A percentile compares a stretch with the other conserved stretches of the same genome.
Evolutionary conservation across 768 basidiomycete genomes (phyloP).

Genomic region (Suillus hirtellus): DNA sequence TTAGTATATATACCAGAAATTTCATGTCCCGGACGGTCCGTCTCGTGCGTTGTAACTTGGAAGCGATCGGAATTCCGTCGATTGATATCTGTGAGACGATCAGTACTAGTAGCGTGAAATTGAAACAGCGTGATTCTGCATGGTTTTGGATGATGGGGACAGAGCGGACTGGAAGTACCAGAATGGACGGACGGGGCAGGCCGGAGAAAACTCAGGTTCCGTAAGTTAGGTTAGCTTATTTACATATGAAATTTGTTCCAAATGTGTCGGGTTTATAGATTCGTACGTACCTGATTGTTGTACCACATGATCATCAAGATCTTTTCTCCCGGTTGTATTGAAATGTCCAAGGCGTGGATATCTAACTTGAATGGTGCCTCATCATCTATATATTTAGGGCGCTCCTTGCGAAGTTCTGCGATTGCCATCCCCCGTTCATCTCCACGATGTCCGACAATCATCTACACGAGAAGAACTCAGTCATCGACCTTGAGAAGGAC

Average conservation of each 20-base stretch:
- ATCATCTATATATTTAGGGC: background rate
- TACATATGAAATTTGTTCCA: background rate
- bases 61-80: no score
- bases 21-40: no score
- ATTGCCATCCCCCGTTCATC: slow-evolving; percentile 8
- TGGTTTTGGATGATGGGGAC: no score
- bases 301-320: slow-evolving; percentile 5
- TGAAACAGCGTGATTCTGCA: no score
- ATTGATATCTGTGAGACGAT: no score
- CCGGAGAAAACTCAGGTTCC: no score
- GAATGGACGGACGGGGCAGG: no score
- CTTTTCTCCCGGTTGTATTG: background rate
- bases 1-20: background rate
- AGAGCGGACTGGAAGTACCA: no score
- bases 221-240: no score
- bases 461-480: slow-evolving; percentile 23
- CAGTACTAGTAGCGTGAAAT: no score
- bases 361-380: background rate
- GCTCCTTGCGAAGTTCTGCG: background rate
- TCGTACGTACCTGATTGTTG: background rate
- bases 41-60: no score
- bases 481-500: slow-evolving; percentile 33
- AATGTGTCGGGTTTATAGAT: background rate
- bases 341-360: background rate
- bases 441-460: slow-evolving; percentile 25